Conservation (phyloP, 441 rosid species). For the Manihot esculenta region DNA sequence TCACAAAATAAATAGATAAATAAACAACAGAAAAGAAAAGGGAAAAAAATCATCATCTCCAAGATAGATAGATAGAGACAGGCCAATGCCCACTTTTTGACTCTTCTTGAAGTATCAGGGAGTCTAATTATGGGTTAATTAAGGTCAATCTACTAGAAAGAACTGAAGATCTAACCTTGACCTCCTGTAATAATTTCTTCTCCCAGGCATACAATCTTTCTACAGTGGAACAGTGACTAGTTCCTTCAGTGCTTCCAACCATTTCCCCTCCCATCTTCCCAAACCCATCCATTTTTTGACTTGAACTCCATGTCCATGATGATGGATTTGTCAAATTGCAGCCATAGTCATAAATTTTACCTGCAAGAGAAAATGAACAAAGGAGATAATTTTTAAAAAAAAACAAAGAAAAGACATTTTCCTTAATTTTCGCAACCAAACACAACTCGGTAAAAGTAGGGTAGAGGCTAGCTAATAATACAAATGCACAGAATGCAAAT, state of each 20-base stretch:
- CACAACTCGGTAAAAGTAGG: not conserved
- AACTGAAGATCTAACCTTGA: slow-evolving; percentile 52
- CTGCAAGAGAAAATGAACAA: slow-evolving; percentile 30
- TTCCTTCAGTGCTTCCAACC: slow-evolving; percentile 20
- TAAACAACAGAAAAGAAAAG: not conserved
- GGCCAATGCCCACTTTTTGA: slow-evolving; percentile 14
- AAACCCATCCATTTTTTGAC: slow-evolving; percentile 50
- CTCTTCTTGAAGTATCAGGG: not conserved
- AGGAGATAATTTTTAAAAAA: not conserved
- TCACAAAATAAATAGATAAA: not conserved
- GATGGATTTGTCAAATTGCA: slow-evolving; percentile 58
- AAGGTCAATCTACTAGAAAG: no score
- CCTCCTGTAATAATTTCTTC: slow-evolving; percentile 86
- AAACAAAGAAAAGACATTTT: not conserved
- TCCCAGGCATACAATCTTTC: slow-evolving; percentile 95
- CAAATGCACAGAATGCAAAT: not conserved
- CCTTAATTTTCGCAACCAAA: slow-evolving; percentile 8
- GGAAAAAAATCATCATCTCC: not conserved
- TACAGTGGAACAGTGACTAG: slow-evolving; percentile 75
- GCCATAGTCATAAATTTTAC: slow-evolving; percentile 65
- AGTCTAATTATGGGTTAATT: not conserved
- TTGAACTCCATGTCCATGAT: slow-evolving; percentile 69
- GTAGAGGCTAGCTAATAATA: not conserved
- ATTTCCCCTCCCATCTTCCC: slow-evolving; percentile 41
- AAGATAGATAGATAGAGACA: not conserved